Evolutionary conservation across 2,329 filamentous ascomycete species (phyloP), one percentile per base, ranked within the genome.

Genomic region (Plenodomus tracheiphilus): DNA sequence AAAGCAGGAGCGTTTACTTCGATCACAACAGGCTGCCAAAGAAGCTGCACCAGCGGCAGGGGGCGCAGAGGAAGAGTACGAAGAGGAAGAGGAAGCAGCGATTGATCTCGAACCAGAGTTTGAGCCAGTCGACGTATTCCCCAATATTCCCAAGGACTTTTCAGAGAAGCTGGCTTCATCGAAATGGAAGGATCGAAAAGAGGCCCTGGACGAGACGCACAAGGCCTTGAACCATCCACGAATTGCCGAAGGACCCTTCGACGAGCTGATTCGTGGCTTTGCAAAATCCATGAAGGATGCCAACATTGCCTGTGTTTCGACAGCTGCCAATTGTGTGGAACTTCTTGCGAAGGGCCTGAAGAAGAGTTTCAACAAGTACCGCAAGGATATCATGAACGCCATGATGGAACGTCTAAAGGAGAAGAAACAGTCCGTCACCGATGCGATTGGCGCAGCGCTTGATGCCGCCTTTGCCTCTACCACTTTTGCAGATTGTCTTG

Each of bases 221-320:
- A 82, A 83, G 13, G 81, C 85, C 2, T 74, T 96, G 46, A 95
- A 96, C 62, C 87, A 95, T 35, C 91, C 93, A 13, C 84, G 87
- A 53, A 96, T 99, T 71, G 95, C 96, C 72, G 93, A 97, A 61
- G 89, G 85, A 6, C 87, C 90, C 46, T 97, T 91, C 66, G 84
- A 87, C 69, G 93, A 97, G 63, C 81, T 97, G 59, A 85, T 89
- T 47, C 83, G 89, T 52, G 87, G 85, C 3, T 80, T 97, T 46
- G 93, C 94, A 38, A 99, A 97, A 74, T 91, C 85, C 62, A 99
- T 99, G 94, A 99, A 99, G 74, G 95, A 99, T 62, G 94, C 95
- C 62, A 99, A 99, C 68, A 88, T 99, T 59, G 88, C 90, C 4
- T 94, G 97, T 41, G 94, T 97, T 17, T 94, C 88, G 1, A 87